Conservation (phyloP, 1,284 basidiomycete species). For the Hymenochaete sp. region DNA sequence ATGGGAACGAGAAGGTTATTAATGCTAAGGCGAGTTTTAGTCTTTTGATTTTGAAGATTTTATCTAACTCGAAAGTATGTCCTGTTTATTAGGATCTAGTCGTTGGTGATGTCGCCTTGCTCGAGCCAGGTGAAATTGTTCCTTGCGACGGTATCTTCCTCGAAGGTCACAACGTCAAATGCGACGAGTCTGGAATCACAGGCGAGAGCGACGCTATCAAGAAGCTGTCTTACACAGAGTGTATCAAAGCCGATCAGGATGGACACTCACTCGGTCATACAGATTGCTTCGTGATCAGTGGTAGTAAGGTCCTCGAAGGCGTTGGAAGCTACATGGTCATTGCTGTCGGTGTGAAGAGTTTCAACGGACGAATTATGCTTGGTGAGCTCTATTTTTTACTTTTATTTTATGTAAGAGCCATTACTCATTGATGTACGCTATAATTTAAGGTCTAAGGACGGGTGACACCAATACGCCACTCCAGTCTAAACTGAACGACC, state of each 20-base stretch:
- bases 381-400: conserved; percentile 40
- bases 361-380: conserved; percentile 96
- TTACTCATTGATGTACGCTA: conserved; percentile 14
- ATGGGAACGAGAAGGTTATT: conserved; percentile 71
- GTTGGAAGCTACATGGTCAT: conserved; percentile 90
- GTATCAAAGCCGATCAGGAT: conserved; percentile 39
- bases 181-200: conserved; percentile 94
- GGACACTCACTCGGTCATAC: conserved; percentile 46
- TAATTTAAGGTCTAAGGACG: conserved; percentile 59
- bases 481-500: conserved; percentile 85
- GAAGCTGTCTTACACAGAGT: conserved; percentile 78
- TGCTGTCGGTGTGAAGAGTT: conserved; percentile 85
- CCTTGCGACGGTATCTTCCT: conserved; percentile 96
- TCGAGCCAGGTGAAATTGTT: conserved; percentile 94
- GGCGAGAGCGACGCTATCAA: conserved; percentile 95
- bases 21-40: conserved; percentile 58
- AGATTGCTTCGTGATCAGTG: conserved; percentile 91
- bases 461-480: conserved; percentile 86
- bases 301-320: conserved; percentile 93
- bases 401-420: conserved; percentile 7
- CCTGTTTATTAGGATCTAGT: conserved; percentile 60
- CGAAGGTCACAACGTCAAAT: conserved; percentile 87
- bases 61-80: conserved; percentile 7
- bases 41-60: background rate
- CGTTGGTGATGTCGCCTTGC: conserved; percentile 85